Base-by-base conservation (phyloP, 345 rosid genomes). In the Erucastrum elatum region DNA sequence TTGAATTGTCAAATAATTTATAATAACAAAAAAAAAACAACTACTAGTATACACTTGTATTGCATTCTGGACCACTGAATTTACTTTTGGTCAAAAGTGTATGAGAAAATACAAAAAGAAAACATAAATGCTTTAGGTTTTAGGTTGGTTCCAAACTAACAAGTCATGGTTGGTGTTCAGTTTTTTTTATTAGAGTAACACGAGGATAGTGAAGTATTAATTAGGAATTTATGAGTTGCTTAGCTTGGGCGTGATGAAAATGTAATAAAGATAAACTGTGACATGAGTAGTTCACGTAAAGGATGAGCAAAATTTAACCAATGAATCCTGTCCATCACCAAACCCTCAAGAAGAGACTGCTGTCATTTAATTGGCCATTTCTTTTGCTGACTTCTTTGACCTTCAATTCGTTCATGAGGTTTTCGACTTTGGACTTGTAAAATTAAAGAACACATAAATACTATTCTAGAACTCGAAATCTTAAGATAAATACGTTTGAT, bases 271-370 rank as follows among this genome's bases (percentile, higher is more conserved):
- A 77, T n/a, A 56, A 12, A 16, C 21, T n/a, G 73, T 79, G 58
- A 74, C 30, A 61, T 35, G 75, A 79, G 78, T 79, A 79, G 78
- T 79, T 74, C 82, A 79, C 82, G 82, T 74, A 51, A 79, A 79
- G 82, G 70, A 17, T 67, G 75, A 31, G 17, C 67, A 46, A 58
- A 25, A 13, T 6, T 44, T 26, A 63, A 61, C 55, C 78, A 15
- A 76, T 5, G 39, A 56, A 49, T 56, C 39, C 69, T 5, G 25
- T 30, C 74, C 74, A 77, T 66, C 39, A 71, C 67, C 81, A 77
- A 70, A 75, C 65, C n/a, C n/a, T 1, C 29, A 26, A 79, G 65
- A 67, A 49, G 59, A 61, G 59, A 46, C 75, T 68, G 60, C 53
- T 2, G 59, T 73, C 59, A 79, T 79, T 61, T 67, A 68, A 61